Base-by-base conservation (phyloP, 768 basidiomycete genomes). In the Amanita phalloides region DNA sequence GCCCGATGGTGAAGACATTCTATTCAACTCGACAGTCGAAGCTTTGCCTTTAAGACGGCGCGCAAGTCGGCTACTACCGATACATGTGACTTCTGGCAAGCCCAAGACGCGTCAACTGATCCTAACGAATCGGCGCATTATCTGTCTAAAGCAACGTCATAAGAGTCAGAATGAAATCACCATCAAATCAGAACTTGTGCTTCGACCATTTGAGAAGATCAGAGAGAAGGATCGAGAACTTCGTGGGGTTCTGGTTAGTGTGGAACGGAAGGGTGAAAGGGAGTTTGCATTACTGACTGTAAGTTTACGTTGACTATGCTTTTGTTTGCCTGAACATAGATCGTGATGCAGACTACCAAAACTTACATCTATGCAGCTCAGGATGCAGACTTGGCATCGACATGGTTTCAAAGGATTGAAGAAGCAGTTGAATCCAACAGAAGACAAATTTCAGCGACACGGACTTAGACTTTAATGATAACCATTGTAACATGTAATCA, bases 231-330 rank as follows among this genome's bases (percentile, higher is more conserved):
- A 74, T 4, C 78, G 73, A 59, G 77, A 78, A 45, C 61, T 67
- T 13, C 71, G 72, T 35, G 66, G 64, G 38, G 63, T 71, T 38
- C 63, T 84, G 8, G 66, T 68, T 3, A 69, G 71, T 21, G 75
- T 77, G 0, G 77, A 76, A 50, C 64, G 69, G 25, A 80, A 79
- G 58, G 68, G 77, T 44, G 79, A 78, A 49, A 67, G 76, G 35
- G 78, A 80, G 60, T 82, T 84, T 60, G 73, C 77, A 13, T 71
- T 84, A 33, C 63, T 81, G 57, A 80, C 81, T 38, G 82, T 84
- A 54, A 60, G 79, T 57, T 4, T 44, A 43, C 30, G 33, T 32
- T 32, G 4, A 36, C 26, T 8, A 13, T 14, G 14, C 30, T 20
- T 46, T 35, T 6, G 14, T 37, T 48, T 48, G n/a, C 54, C 51